phyloP scores from a whole-genome alignment of 805 yeast species.

The Sugiyamaella chiloensis region DNA sequence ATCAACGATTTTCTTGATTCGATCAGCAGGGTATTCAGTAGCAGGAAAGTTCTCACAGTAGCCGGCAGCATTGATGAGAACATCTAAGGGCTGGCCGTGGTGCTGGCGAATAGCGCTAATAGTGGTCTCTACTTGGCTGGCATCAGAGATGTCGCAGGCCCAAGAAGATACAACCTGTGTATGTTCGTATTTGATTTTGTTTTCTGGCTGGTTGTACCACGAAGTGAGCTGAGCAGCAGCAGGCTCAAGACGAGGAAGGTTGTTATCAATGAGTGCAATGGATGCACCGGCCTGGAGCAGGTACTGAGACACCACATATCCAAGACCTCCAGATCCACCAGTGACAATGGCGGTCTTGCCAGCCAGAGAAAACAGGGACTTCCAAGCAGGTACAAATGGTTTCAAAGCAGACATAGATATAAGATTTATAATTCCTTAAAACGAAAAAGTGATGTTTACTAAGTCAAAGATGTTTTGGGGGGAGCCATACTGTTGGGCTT shows the following conservation, averaged over 20 bases:
- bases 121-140: constrained; percentile 53
- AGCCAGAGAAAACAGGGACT: constrained; percentile 24
- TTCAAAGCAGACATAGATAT: not conserved
- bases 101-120: constrained; percentile 53
- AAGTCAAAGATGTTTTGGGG: no score
- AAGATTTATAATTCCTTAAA: no score
- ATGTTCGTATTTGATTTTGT: constrained; percentile 14
- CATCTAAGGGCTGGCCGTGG: constrained; percentile 59
- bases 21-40: constrained; percentile 66
- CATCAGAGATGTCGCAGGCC: constrained; percentile 71
- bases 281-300: constrained; percentile 74
- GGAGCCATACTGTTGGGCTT: no score
- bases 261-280: constrained; percentile 68
- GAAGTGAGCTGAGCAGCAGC: constrained; percentile 48
- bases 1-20: constrained; percentile 64
- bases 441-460: no score
- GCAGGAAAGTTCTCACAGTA: constrained; percentile 80
- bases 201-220: constrained; percentile 42
- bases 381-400: constrained; percentile 5
- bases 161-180: constrained; percentile 46
- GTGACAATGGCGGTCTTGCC: constrained; percentile 71
- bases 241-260: constrained; percentile 54
- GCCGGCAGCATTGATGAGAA: constrained; percentile 78
- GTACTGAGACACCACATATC: constrained; percentile 61
- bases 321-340: constrained; percentile 81